Conservation (phyloP, 2,329 filamentous ascomycete species). For the Penicillium sp. region DNA sequence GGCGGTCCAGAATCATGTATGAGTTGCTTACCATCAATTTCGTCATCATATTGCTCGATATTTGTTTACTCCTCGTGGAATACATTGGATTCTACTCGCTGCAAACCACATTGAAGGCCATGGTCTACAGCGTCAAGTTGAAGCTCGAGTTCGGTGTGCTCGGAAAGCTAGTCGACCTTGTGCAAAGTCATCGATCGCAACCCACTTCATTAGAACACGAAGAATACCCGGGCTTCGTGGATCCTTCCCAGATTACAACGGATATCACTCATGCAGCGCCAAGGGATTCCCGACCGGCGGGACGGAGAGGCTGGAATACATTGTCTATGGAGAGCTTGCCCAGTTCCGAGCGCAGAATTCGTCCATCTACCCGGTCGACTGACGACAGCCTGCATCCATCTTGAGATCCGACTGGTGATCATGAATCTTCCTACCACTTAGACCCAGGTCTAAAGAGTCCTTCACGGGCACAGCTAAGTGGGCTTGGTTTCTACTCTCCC, state of each 20-base stretch:
- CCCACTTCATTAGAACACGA: slow-evolving; percentile 33
- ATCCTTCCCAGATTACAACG: slow-evolving; percentile 37
- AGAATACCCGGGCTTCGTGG: slow-evolving; percentile 42
- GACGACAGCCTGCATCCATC: slow-evolving; percentile 16
- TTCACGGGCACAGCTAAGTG: no score
- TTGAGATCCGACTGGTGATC: slow-evolving; percentile 6
- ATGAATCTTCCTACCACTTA: background rate
- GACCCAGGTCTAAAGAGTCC: background rate
- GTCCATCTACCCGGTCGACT: slow-evolving; percentile 16
- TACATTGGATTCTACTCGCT: slow-evolving; percentile 44
- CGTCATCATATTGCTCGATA: slow-evolving; percentile 47
- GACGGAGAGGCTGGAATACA: slow-evolving; percentile 21
- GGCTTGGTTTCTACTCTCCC: background rate
- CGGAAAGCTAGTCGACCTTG: slow-evolving; percentile 43
- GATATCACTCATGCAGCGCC: slow-evolving; percentile 40
- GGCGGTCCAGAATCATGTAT: slow-evolving; percentile 44
- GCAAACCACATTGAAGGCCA: slow-evolving; percentile 46
- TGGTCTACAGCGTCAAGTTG: slow-evolving; percentile 50
- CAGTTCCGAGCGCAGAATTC: slow-evolving; percentile 24
- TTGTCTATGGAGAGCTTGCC: slow-evolving; percentile 31
- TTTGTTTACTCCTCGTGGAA: slow-evolving; percentile 44
- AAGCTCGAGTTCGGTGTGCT: slow-evolving; percentile 51
- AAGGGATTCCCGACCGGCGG: slow-evolving; percentile 7
- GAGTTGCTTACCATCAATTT: slow-evolving; percentile 51
- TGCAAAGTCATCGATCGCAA: slow-evolving; percentile 31